Evolutionary conservation across 306 rosid genomes (phyloP).

Genomic region (Quercus wislizeni): DNA sequence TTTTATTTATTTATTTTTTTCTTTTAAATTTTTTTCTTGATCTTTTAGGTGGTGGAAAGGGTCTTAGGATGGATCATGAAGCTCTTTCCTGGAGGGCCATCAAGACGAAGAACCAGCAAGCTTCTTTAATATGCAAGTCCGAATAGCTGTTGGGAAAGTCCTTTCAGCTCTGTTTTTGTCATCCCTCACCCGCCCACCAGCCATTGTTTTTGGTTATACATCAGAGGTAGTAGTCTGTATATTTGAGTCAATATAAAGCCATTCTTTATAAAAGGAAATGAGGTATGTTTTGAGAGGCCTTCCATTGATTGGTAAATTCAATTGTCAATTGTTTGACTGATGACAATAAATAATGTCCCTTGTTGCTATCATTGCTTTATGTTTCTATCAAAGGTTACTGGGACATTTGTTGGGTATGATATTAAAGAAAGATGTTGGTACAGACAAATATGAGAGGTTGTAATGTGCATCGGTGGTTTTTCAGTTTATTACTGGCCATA

Average conservation of each 20-base stretch:
- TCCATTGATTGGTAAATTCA: constrained; percentile 37
- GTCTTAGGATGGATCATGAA: constrained; percentile 99
- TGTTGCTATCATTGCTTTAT: constrained; percentile 4
- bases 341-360: constrained; percentile 33
- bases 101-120: constrained; percentile 87
- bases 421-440: constrained; percentile 17
- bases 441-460: constrained; percentile 15
- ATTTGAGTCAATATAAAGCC: constrained; percentile 51
- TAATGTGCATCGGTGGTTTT: not conserved
- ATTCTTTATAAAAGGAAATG: constrained; percentile 42
- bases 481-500: not conserved
- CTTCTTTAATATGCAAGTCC: constrained; percentile 53
- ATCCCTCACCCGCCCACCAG: constrained; percentile 11
- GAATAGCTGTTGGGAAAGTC: constrained; percentile 22
- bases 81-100: constrained; percentile 94
- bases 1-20: constrained; percentile 2
- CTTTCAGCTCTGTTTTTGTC: constrained; percentile 29
- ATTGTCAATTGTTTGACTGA: constrained; percentile 44
- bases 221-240: constrained; percentile 58
- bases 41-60: constrained; percentile 84
- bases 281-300: constrained; percentile 34
- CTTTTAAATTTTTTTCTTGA: not conserved
- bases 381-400: constrained; percentile 34
- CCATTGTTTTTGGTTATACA: not conserved
- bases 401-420: constrained; percentile 30